These are phyloP conservation scores for Yarrowia sp. DNA, from an alignment of 805 yeast genomes.

Conservation along the genomic window DNA sequence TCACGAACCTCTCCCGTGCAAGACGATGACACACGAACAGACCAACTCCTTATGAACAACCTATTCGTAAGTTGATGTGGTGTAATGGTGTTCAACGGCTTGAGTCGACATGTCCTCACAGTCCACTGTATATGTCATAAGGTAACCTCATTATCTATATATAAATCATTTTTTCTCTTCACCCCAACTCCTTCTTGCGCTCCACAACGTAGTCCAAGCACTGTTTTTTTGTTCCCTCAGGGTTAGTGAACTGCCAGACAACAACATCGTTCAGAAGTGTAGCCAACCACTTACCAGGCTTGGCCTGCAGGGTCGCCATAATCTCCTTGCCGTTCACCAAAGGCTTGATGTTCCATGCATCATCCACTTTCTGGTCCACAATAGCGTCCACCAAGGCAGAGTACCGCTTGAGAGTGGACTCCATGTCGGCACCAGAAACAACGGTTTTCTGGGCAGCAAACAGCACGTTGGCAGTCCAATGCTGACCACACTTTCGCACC, in stretches of 20 bases:
- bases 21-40: too few species aligned
- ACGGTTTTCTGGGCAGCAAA: slow-evolving; percentile 36
- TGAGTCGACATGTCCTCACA: too few species aligned
- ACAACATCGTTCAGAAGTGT: slow-evolving; percentile 53
- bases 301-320: slow-evolving; percentile 45
- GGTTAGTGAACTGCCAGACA: slow-evolving; percentile 77
- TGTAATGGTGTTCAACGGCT: too few species aligned
- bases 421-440: slow-evolving; percentile 40
- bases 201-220: slow-evolving; percentile 44
- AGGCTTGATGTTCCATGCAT: slow-evolving; percentile 55
- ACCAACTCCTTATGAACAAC: too few species aligned
- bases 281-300: slow-evolving; percentile 88
- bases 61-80: too few species aligned
- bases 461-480: slow-evolving; percentile 47
- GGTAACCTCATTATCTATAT: not conserved
- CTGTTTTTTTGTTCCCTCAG: slow-evolving; percentile 51
- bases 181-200: slow-evolving; percentile 40
- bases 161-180: not conserved
- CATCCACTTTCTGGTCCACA: slow-evolving; percentile 39
- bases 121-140: too few species aligned
- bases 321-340: slow-evolving; percentile 66
- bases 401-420: slow-evolving; percentile 31
- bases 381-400: slow-evolving; percentile 35
- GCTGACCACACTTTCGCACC: slow-evolving; percentile 52
- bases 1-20: too few species aligned